Conservation (phyloP, 163 green algal genomes). For the Scenedesmus sp. region DNA sequence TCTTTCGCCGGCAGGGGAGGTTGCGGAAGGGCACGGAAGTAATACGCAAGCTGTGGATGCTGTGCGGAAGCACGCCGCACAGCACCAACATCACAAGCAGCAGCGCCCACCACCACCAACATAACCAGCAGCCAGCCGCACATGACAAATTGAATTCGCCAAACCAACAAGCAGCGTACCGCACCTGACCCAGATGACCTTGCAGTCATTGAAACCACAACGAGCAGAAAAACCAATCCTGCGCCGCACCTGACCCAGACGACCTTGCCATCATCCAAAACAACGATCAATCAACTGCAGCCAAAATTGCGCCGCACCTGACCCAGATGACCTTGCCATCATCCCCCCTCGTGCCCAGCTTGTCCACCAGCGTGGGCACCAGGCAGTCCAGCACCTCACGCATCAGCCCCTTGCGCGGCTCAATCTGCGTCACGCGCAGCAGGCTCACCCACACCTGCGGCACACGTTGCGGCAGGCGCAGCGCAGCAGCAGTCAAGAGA, state of each 20-base stretch:
- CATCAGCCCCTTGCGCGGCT: conserved; percentile 75
- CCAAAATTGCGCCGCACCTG: conserved; percentile 7
- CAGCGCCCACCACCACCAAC: background rate
- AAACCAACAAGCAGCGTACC: background rate
- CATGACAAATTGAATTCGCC: no score
- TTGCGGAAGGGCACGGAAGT: no score
- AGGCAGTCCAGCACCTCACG: conserved; percentile 88
- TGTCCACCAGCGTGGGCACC: conserved; percentile 78
- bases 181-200: conserved; percentile 46
- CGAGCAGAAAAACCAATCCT: background rate
- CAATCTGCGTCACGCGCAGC: conserved; percentile 79
- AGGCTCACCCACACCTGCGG: conserved; percentile 74
- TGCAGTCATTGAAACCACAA: conserved; percentile 20
- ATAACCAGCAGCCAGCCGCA: no score
- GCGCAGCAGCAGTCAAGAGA: conserved; percentile 15
- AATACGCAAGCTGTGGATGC: no score
- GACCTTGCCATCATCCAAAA: background rate
- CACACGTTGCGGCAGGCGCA: conserved; percentile 90
- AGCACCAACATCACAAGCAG: background rate
- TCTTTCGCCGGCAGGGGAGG: background rate
- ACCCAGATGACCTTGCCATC: conserved; percentile 46
- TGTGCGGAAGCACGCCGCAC: no score
- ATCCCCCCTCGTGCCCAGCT: conserved; percentile 27
- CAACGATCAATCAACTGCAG: background rate
- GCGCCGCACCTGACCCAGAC: background rate